Evolutionary conservation across 768 basidiomycete species (phyloP), one percentile per base, ranked within the genome.

Genomic region (Hygrophorus pudorinus): DNA sequence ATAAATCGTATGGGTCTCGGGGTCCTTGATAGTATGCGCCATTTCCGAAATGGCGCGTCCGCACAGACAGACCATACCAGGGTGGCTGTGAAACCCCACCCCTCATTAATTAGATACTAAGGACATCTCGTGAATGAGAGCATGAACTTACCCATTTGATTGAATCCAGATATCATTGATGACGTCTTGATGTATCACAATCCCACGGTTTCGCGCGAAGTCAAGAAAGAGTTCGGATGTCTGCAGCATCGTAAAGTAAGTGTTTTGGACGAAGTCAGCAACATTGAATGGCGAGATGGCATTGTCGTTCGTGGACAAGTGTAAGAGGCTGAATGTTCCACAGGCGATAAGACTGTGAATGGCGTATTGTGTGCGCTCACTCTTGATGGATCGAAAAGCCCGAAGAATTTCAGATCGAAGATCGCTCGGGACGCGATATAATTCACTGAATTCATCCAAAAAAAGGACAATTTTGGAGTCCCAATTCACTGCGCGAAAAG

Each of bases 371-470:
- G 7, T 16, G n/a, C n/a, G 41, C 8, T 13, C 10, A 31, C 18
- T 34, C 28, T 33, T 42, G n/a, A 42, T 31, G 16, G 7, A 8
- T 42, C 41, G 41, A 11, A 30, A 34, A 42, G 41, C 29, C 20
- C 30, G 28, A 14, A 31, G 41, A 42, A 31, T 31, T 14, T 42
- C 30, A 31, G 12, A 11, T 9, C 29, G 32, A 31, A 31, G 18
- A 31, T 14, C 16, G 16, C n/a, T 10, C 28, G 14, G 27, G 7
- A 28, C 41, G 12, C 20, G 30, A 30, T 31, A 31, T 30, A 42
- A 21, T 32, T 42, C 41, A 30, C 41, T 42, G 13, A 42, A 32
- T 31, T 42, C 41, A 21, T 42, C 41, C 8, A 42, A 12, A 20
- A 42, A 20, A n/a, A 42, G 29, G 33, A 42, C 29, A 18, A 42